Conservation (phyloP, 2,329 filamentous ascomycete species). For the Fusarium sp. region DNA sequence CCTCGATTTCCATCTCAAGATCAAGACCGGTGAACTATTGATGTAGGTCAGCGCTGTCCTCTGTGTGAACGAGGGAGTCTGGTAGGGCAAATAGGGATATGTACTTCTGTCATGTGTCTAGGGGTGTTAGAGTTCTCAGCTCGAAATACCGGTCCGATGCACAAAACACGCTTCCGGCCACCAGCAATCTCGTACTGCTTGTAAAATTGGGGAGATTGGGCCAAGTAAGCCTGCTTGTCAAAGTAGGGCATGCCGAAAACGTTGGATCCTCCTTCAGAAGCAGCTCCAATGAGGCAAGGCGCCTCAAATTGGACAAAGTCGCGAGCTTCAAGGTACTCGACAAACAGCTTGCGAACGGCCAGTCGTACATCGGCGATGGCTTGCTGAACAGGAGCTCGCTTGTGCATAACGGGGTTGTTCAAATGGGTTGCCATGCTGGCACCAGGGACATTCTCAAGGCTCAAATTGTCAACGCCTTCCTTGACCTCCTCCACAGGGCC, state of each 20-base stretch:
- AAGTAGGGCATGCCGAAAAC: conserved; percentile 95
- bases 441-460: conserved; percentile 65
- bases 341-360: conserved; percentile 76
- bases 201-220: conserved; percentile 86
- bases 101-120: conserved; percentile 81
- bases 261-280: conserved; percentile 91
- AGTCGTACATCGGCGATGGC: conserved; percentile 71
- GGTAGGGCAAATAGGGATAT: conserved; percentile 5
- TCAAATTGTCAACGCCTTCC: conserved; percentile 56
- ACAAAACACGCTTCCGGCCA: conserved; percentile 80
- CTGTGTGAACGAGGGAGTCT: neutral
- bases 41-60: conserved; percentile 10
- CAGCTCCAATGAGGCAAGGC: conserved; percentile 87
- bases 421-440: conserved; percentile 87
- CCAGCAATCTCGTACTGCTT: conserved; percentile 89
- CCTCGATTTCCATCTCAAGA: conserved; percentile 88
- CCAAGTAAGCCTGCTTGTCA: conserved; percentile 81
- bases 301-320: conserved; percentile 74
- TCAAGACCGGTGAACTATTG: conserved; percentile 82
- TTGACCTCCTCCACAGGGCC: conserved; percentile 55
- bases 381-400: conserved; percentile 90
- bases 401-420: conserved; percentile 92
- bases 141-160: conserved; percentile 83
- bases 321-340: conserved; percentile 74
- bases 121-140: conserved; percentile 89